Conservation (phyloP, 2,329 filamentous ascomycete genomes). For the Diaporthe amygdali region DNA sequence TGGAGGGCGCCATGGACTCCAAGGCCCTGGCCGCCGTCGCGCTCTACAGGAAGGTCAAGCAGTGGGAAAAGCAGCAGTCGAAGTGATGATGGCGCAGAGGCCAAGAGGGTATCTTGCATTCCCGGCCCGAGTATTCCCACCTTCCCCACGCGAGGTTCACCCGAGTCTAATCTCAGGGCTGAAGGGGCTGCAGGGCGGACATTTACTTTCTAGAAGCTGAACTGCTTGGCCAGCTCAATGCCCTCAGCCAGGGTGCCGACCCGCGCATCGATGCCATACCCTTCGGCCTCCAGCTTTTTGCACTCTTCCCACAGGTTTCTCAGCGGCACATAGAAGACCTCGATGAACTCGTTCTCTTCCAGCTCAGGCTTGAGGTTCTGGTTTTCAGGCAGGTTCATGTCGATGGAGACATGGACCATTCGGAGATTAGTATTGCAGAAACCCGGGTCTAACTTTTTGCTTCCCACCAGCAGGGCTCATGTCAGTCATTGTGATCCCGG, state of each 20-base stretch:
- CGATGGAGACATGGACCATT: slow-evolving; percentile 76
- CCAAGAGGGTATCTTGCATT: not conserved
- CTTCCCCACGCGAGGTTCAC: not conserved
- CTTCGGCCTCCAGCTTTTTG: slow-evolving; percentile 69
- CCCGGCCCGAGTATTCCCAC: not conserved
- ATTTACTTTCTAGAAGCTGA: slow-evolving; percentile 44
- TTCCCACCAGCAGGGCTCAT: not conserved
- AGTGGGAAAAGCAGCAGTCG: slow-evolving; percentile 49
- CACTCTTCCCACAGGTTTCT: slow-evolving; percentile 69
- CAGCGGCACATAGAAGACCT: slow-evolving; percentile 74
- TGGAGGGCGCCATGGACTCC: slow-evolving; percentile 60
- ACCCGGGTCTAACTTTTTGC: slow-evolving; percentile 53
- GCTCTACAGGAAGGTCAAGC: slow-evolving; percentile 36
- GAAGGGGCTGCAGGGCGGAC: too few species aligned
- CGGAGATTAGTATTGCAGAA: slow-evolving; percentile 71
- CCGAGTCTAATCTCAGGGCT: not conserved
- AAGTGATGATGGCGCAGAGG: not conserved
- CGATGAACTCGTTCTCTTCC: slow-evolving; percentile 84
- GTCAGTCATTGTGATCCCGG: not conserved
- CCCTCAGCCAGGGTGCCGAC: slow-evolving; percentile 81
- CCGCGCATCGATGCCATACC: slow-evolving; percentile 79
- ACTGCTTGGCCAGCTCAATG: slow-evolving; percentile 71
- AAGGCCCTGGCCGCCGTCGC: slow-evolving; percentile 66
- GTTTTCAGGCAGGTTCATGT: slow-evolving; percentile 73
- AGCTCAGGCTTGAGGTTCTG: slow-evolving; percentile 71